These are phyloP conservation scores for Cadophora gregata DNA, from an alignment of 2,329 filamentous ascomycete species.

Conservation along the genomic window DNA sequence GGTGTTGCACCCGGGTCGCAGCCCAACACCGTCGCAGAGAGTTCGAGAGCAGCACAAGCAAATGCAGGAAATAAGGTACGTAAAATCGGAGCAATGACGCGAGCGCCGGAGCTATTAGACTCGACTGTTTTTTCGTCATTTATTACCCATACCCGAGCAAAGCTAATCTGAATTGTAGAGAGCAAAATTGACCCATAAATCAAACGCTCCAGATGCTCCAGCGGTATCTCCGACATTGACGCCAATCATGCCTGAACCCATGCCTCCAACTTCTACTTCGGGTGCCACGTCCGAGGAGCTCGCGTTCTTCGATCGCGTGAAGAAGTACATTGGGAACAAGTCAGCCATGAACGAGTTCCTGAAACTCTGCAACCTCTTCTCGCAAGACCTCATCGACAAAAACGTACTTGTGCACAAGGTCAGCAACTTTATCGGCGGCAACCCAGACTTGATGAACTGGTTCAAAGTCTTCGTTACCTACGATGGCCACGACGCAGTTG, in stretches of 20 bases:
- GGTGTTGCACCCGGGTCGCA: constrained; percentile 46
- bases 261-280: constrained; percentile 75
- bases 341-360: constrained; percentile 94
- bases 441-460: constrained; percentile 85
- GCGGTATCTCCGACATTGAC: constrained; percentile 82
- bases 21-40: constrained; percentile 37
- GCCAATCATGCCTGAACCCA: constrained; percentile 84
- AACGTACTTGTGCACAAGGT: constrained; percentile 83
- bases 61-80: constrained; percentile 57
- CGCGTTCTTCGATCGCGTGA: constrained; percentile 92
- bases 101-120: background rate
- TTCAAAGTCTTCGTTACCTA: constrained; percentile 86
- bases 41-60: constrained; percentile 40
- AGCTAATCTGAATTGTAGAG: constrained; percentile 50
- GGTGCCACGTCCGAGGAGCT: constrained; percentile 86
- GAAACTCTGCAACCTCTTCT: constrained; percentile 95
- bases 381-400: constrained; percentile 88
- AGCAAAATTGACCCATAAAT: constrained; percentile 73
- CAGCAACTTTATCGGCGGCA: constrained; percentile 83
- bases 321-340: constrained; percentile 94
- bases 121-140: background rate
- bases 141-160: background rate
- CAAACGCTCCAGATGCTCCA: constrained; percentile 40
- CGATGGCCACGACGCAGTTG: constrained; percentile 75
- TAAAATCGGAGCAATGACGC: constrained; percentile 21